A percentile compares a stretch with the other conserved stretches of the same genome.
phyloP scores from a whole-genome alignment of 2,329 filamentous ascomycete species.

The Malbranchea zuffiana region DNA sequence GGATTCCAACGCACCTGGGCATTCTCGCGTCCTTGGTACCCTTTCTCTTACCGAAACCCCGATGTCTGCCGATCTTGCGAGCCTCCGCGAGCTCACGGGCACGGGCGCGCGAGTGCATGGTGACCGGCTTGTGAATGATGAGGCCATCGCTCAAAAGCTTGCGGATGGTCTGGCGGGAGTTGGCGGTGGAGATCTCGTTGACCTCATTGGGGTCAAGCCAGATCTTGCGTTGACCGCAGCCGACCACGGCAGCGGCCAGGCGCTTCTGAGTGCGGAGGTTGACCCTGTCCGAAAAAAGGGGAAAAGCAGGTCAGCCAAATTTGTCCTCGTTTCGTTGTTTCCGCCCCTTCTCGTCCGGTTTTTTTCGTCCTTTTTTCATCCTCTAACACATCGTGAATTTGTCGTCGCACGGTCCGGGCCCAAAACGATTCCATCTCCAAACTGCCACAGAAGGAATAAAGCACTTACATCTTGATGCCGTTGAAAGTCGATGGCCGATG shows the following conservation, averaged over 20 bases:
- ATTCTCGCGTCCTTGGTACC: constrained; percentile 99
- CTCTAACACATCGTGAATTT: too few species aligned
- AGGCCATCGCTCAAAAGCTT: constrained; percentile 99
- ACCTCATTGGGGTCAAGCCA: constrained; percentile 99
- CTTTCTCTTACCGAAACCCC: constrained; percentile 99
- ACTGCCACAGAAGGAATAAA: background rate
- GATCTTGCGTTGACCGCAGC: constrained; percentile 99
- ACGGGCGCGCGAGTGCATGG: constrained; percentile 97
- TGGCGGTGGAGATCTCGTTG: constrained; percentile 99
- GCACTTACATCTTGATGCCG: constrained; percentile 19
- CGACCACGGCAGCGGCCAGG: constrained; percentile 95
- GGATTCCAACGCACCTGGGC: constrained; percentile 71
- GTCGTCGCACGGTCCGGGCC: too few species aligned
- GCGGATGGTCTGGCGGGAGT: constrained; percentile 99
- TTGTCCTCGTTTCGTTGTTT: background rate
- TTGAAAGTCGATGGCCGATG: constrained; percentile 15
- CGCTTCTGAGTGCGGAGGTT: constrained; percentile 99
- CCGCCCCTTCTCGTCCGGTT: constrained; percentile 1
- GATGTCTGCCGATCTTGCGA: constrained; percentile 90
- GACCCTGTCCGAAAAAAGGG: constrained; percentile 56
- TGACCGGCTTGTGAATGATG: constrained; percentile 99
- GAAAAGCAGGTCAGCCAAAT: constrained; percentile 19
- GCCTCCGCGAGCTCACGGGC: constrained; percentile 91
- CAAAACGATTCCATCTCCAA: background rate
- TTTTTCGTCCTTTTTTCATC: too few species aligned